These are phyloP conservation scores for Elsinoe batatas DNA, from an alignment of 2,329 filamentous ascomycete genomes.

Conservation along the genomic window DNA sequence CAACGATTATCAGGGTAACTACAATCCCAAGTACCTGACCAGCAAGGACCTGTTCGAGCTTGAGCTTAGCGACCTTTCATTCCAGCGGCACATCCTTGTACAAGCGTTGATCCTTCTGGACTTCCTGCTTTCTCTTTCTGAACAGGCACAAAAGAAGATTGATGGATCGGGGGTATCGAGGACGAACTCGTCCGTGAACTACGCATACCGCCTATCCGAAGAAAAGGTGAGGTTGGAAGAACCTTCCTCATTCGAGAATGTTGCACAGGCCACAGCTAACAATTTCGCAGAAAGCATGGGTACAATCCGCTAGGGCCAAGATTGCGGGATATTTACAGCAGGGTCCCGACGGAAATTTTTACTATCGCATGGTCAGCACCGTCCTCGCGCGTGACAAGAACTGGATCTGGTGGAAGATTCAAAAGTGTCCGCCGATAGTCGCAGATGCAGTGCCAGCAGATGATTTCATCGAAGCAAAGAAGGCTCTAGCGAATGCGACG, in stretches of 20 bases:
- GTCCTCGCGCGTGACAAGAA: slow-evolving; percentile 94
- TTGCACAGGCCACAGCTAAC: slow-evolving; percentile 17
- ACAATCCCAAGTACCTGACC: slow-evolving; percentile 98
- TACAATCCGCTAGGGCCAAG: slow-evolving; percentile 60
- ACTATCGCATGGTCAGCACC: slow-evolving; percentile 92
- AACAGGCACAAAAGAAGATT: slow-evolving; percentile 70
- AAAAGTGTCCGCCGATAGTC: slow-evolving; percentile 82
- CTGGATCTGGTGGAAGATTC: slow-evolving; percentile 97
- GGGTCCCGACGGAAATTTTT: slow-evolving; percentile 78
- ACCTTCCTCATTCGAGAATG: slow-evolving; percentile 14
- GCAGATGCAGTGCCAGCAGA: slow-evolving; percentile 58
- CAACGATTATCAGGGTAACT: slow-evolving; percentile 56
- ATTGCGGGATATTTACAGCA: slow-evolving; percentile 78
- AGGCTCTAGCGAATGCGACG: slow-evolving; percentile 54
- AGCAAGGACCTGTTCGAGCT: slow-evolving; percentile 92
- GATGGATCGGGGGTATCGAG: slow-evolving; percentile 45
- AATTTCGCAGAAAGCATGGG: slow-evolving; percentile 64
- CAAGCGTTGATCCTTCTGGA: slow-evolving; percentile 92
- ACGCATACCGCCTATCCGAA: slow-evolving; percentile 63
- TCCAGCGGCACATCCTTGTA: slow-evolving; percentile 86
- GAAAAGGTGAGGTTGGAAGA: slow-evolving; percentile 43
- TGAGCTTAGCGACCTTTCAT: slow-evolving; percentile 91
- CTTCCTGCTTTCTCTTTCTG: slow-evolving; percentile 83
- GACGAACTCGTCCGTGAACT: slow-evolving; percentile 57
- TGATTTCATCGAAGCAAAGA: slow-evolving; percentile 60